These are phyloP conservation scores for Colletotrichum cuscutae DNA, from an alignment of 2,329 filamentous ascomycete species.

Conservation along the genomic window DNA sequence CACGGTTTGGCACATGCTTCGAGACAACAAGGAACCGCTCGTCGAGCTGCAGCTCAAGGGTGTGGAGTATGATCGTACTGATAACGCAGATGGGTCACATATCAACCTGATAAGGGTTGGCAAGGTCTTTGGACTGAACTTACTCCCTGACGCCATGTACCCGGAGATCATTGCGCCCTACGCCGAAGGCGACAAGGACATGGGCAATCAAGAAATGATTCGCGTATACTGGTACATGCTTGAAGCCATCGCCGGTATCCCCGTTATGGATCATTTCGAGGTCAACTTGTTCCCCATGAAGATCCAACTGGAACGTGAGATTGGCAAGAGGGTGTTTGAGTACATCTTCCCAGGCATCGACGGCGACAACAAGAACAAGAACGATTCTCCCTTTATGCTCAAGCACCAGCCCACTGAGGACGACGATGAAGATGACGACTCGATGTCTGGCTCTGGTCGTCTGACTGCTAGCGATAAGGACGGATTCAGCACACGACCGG, in stretches of 20 bases:
- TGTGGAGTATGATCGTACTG: slow-evolving; percentile 92
- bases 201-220: slow-evolving; percentile 83
- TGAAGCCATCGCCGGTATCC: slow-evolving; percentile 96
- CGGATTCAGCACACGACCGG: slow-evolving; percentile 68
- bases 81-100: slow-evolving; percentile 97
- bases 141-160: slow-evolving; percentile 90
- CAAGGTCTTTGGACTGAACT: slow-evolving; percentile 87
- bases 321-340: slow-evolving; percentile 93
- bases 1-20: slow-evolving; percentile 96
- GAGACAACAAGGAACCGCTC: slow-evolving; percentile 85
- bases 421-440: slow-evolving; percentile 59
- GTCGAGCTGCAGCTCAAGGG: slow-evolving; percentile 94
- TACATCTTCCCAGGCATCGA: slow-evolving; percentile 94
- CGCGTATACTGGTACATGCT: slow-evolving; percentile 98
- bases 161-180: slow-evolving; percentile 96
- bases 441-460: slow-evolving; percentile 51
- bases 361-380: slow-evolving; percentile 59
- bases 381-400: slow-evolving; percentile 69
- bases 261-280: slow-evolving; percentile 96
- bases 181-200: slow-evolving; percentile 71
- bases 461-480: slow-evolving; percentile 57
- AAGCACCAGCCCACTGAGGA: slow-evolving; percentile 60
- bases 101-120: slow-evolving; percentile 91
- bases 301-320: slow-evolving; percentile 91
- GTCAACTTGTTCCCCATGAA: slow-evolving; percentile 93